Conservation (phyloP, 192 early-diverging fungal genomes). For the Coemansia sp. region DNA sequence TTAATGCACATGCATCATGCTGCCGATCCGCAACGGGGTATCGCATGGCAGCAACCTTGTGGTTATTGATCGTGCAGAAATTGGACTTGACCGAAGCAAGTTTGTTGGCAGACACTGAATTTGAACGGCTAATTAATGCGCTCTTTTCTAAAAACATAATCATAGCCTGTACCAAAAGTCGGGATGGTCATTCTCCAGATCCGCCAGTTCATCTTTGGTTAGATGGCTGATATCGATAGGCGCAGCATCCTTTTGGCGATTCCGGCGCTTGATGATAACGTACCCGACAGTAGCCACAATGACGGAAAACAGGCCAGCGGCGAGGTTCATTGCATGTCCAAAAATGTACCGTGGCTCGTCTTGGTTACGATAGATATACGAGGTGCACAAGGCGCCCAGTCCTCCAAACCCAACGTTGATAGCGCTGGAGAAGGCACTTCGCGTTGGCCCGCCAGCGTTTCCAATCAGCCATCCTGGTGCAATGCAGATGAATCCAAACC, state of each 20-base stretch:
- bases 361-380: constrained; percentile 41
- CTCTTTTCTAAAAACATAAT: too few species aligned
- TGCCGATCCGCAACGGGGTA: too few species aligned
- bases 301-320: constrained; percentile 24
- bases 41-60: too few species aligned
- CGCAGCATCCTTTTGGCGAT: constrained; percentile 17
- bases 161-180: constrained; percentile 19
- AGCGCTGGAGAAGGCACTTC: constrained; percentile 22
- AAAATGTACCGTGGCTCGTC: constrained; percentile 37
- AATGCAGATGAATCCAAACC: constrained; percentile 34
- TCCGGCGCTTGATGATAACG: constrained; percentile 15
- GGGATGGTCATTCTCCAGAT: constrained; percentile 38
- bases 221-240: constrained; percentile 32
- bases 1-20: too few species aligned
- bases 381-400: constrained; percentile 33
- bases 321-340: constrained; percentile 44
- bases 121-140: too few species aligned
- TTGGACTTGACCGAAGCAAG: too few species aligned
- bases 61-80: too few species aligned
- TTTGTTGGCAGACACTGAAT: too few species aligned
- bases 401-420: constrained; percentile 41
- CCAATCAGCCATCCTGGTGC: constrained; percentile 43
- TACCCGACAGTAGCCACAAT: constrained; percentile 16
- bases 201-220: constrained; percentile 23
- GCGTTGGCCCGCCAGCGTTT: constrained; percentile 38